phyloP scores from a whole-genome alignment of 176 grass and related monocot genomes.

The Cenchrus purpureus region DNA sequence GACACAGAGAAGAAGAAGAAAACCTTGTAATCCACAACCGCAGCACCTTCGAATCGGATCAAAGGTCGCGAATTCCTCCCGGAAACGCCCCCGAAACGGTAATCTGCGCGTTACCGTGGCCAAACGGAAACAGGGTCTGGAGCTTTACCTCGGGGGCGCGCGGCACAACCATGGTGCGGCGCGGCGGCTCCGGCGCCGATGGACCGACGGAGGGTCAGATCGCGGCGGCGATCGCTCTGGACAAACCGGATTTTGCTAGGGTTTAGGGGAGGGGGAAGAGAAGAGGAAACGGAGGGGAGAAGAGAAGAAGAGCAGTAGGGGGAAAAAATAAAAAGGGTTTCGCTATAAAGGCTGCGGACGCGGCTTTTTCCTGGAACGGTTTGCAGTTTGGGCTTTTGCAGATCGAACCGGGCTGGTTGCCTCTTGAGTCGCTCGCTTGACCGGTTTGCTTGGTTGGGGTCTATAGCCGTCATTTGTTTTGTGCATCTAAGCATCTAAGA shows the following conservation, averaged over 20 bases:
- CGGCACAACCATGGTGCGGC: conserved; percentile 53
- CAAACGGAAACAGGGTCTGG: not conserved
- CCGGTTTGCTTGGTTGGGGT: too few species aligned
- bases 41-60: not conserved
- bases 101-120: not conserved
- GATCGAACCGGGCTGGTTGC: too few species aligned
- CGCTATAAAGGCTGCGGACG: conserved; percentile 2
- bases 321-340: not conserved
- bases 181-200: not conserved
- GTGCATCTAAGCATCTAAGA: too few species aligned
- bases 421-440: too few species aligned
- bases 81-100: not conserved
- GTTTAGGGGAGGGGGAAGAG: conserved; percentile 30
- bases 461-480: too few species aligned
- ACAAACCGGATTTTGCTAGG: conserved; percentile 35
- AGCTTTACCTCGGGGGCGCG: conserved; percentile 53
- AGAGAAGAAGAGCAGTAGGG: not conserved
- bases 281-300: not conserved
- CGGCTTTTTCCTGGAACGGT: not conserved
- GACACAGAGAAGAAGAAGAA: not conserved
- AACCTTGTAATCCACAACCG: not conserved
- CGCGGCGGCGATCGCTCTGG: conserved; percentile 28
- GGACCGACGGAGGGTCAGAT: conserved; percentile 6
- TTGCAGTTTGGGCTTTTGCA: not conserved
- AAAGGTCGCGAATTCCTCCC: conserved; percentile 26